Base-by-base conservation (phyloP, 805 yeast species). In the Saccharomycopsis sp. region DNA sequence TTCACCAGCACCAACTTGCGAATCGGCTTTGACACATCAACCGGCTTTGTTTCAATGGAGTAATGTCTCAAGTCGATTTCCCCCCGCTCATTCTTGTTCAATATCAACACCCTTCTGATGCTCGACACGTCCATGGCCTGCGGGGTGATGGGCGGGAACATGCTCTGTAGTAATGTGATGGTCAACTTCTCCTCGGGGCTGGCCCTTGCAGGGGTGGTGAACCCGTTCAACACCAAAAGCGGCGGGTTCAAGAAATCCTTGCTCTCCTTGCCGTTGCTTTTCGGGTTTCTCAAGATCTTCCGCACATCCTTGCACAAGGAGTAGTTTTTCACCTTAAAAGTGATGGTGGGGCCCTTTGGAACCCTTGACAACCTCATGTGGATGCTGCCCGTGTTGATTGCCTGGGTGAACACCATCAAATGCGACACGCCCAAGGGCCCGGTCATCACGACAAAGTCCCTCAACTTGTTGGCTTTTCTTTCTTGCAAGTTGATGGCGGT, bases 391-490 rank as follows among this genome's bases (percentile, higher is more conserved):
- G 80, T 64, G 31, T 69, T 70, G n/a, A n/a, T n/a, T 51, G 77
- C 80, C 57, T 87, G 95, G 48, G 86, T 80, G 65, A 92, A 88
- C 16, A 89, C 67, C 62, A 92, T 75, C 55, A 92, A 62, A 61
- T 89, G 95, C 5, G 89, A 71, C 17, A 92, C 95, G 20, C 95
- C 95, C 33, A 92, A 67, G 10, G 97, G 97, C 4, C 97, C 97
- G 29, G 96, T 84, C 96, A 92, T 88, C n/a, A 86, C 95, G n/a
- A 88, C 73, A 53, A 82, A 92, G 62, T 89, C 98, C 59, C 82
- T 85, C 50, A 92, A 67, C 56, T 78, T 83, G 61, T 92, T 92
- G 30, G 84, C 68, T 57, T 84, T 85, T 38, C 97, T 69, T 62
- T 92, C 98, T 49, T 79, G 71, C 45, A 92, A 69, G 50, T 77